Evolutionary conservation across 768 basidiomycete species (phyloP), one percentile per base, ranked within the genome.

Genomic region (Suillus discolor): DNA sequence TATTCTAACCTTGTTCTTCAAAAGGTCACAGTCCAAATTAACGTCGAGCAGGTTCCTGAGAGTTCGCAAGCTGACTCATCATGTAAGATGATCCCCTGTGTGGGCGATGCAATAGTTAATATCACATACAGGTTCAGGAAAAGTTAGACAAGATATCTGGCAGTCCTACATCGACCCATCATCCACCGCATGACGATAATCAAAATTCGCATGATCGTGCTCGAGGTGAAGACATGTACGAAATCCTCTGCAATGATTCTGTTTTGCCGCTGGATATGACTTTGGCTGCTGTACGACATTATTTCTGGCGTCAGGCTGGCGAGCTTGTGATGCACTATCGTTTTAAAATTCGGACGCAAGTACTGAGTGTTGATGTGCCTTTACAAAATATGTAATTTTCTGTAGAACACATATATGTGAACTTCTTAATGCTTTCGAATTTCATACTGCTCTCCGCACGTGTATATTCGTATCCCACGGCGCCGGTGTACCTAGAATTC

Each of bases 211-310:
- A 53, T 57, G 67, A 67, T 65, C 72, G 67, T 66, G 67, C 67
- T 9, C 79, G 78, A 66, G 80, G 86, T 12, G 93, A 94, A 69
- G 90, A 94, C 31, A 71, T 84, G 36, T 91, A 93, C 74, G 96
- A 99, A 78, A 87, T 99, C 53, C 75, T 97, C 34, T 97, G 96
- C 77, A 94, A 93, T 69, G 92, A 94, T 67, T 80, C 84, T n/a
- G 80, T 92, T 18, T 81, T 99, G 41, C 91, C 96, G 28, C 80
- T 91, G 34, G 88, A 89, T 68, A 95, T 97, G 89, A 96, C 93
- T 6, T 83, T 99, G 42, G 96, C 93, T 5, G 91, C 92, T 20
- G 90, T 96, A 65, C 88, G 94, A 66, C 94, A 96, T 75, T 97
- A 87, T 71, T 85, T 95, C 25, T 97, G 94, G 94, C 88, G 87